Evolutionary conservation across 371 early-diverging fungal genomes (phyloP), one percentile per base, ranked within the genome.

Genomic region (Syncephalastrum monosporum): DNA sequence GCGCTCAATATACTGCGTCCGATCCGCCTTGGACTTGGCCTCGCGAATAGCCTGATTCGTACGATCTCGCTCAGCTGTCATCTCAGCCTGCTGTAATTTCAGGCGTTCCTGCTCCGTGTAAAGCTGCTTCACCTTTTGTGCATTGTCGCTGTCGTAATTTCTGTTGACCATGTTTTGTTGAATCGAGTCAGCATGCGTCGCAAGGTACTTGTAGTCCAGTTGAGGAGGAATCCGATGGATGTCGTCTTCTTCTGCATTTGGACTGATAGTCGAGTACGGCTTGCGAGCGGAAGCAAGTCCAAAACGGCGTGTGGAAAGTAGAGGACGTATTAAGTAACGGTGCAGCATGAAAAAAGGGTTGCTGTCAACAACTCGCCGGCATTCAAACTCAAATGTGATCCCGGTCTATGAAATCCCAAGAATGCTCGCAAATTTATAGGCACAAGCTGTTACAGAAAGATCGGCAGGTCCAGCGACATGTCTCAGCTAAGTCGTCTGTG

Each of bases 191-290:
- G 74, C 71, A 60, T 87, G 72, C 47, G 81, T 75, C 8, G 79
- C 75, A 56, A 88, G 75, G 58, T 71, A 55, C 13, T 72, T 72
- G 64, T 87, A 84, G 64, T 91, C 80, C 10, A 89, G 75, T 16
- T 79, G 81, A n/a, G 87, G 83, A n/a, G 69, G 71, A 47, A 79
- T 70, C 6, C 60, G 54, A 25, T 66, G 66, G 21, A 58, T 27
- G n/a, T 55, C 59, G 4, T 58, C 64, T 19, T 63, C 61, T 43
- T 51, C 59, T 33, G 38, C 38, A 33, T 33, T 33, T 8, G 38
- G 38, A 12, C 5, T 2, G 38, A 12, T 2, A 5, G 38, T 33
- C 10, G 38, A 33, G 38, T 33, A 33, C 1, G 8, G 38, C 38
- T 10, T 33, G 38, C 38, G 38, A 33, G 10, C 10, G 38, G 38